Base-by-base conservation (phyloP, 1,284 basidiomycete species). In the Leccinum pseudoinsigne region DNA sequence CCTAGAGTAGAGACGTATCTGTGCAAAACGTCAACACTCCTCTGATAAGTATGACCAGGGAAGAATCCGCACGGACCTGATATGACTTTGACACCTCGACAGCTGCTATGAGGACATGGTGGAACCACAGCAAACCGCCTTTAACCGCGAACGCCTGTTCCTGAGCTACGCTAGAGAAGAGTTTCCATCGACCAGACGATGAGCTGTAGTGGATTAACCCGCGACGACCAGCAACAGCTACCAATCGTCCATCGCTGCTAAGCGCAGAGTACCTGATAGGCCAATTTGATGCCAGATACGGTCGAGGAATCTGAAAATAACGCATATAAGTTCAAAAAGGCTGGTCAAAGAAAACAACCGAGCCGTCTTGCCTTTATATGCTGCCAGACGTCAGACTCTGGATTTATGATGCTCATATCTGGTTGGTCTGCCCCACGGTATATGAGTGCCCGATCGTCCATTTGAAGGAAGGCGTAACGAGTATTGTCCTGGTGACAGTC, bases 381-480 rank as follows among this genome's bases (percentile, higher is more conserved):
- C 69, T 98, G 94, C 95, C 96, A 98, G 8, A 98, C 95, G 71
- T 98, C 97, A 3, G 94, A 94, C 72, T 98, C 96, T n/a, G 97
- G 97, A 72, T 98, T 98, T 74, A 99, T 98, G 57, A 99, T 90
- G 72, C 94, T 96, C 88, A 97, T 92, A 72, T 99, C 97, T 8
- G 95, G 95, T 76, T 98, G 95, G 76, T 99, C 97, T 21, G 94
- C 93, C 3, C 97, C 97, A 63, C 97, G 87, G 74, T 98, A 99
- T n/a, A 99, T 89, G 4, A 98, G 83, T 1, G 95, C 90, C 47
- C 94, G 86, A 72, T 98, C 95, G 71, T 98, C 95, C 84, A 97
- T 88, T 76, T 98, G 95, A 42, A 98, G 81, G 76, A 98, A 97
- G 0, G 94, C 96, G 72, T 97, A 97, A 66, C 94, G 86, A 3